Percentiles rank a stretch among this genome's conserved stretches.
Conservation (phyloP, 2,329 filamentous ascomycete species). For the Pseudopyricularia cyperi region DNA sequence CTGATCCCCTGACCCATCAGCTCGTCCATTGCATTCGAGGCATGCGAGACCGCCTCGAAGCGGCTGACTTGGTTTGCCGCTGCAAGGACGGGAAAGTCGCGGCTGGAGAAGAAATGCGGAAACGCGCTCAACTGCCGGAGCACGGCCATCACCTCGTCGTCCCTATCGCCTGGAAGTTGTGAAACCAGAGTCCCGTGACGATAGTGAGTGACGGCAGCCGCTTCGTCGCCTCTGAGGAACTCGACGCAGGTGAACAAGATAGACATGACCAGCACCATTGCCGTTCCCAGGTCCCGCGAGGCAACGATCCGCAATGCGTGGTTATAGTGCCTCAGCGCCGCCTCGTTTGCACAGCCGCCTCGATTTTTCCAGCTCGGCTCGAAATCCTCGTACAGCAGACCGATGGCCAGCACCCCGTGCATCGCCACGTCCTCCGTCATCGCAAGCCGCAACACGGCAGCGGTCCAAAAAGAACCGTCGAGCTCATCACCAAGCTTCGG, state of each 20-base stretch:
- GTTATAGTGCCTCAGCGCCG: conserved; percentile 31
- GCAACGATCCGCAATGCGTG: conserved; percentile 30
- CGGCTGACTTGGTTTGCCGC: not conserved
- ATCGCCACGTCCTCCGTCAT: conserved; percentile 30
- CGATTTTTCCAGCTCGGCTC: conserved; percentile 3
- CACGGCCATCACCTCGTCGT: conserved; percentile 17
- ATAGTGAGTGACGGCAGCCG: conserved; percentile 21
- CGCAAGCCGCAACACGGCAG: conserved; percentile 30
- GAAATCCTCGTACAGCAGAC: conserved; percentile 28
- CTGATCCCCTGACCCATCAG: conserved; percentile 13
- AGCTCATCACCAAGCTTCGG: not conserved
- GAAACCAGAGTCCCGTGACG: conserved; percentile 10
- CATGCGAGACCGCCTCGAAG: conserved; percentile 10
- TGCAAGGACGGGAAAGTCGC: not conserved
- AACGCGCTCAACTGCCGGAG: conserved; percentile 25
- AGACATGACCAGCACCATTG: conserved; percentile 29
- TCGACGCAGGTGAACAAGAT: conserved; percentile 36
- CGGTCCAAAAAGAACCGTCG: conserved; percentile 23
- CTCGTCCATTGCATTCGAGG: conserved; percentile 20
- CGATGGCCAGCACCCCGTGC: conserved; percentile 35
- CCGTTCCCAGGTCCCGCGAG: conserved; percentile 6
- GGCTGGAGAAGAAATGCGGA: conserved; percentile 22
- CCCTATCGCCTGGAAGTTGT: conserved; percentile 10
- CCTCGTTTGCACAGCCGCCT: conserved; percentile 8
- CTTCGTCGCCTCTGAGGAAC: conserved; percentile 29